Percentiles rank a stretch among this genome's conserved stretches.
phyloP scores from a whole-genome alignment of 1,139 yeast genomes.

The Pichia sp. region DNA sequence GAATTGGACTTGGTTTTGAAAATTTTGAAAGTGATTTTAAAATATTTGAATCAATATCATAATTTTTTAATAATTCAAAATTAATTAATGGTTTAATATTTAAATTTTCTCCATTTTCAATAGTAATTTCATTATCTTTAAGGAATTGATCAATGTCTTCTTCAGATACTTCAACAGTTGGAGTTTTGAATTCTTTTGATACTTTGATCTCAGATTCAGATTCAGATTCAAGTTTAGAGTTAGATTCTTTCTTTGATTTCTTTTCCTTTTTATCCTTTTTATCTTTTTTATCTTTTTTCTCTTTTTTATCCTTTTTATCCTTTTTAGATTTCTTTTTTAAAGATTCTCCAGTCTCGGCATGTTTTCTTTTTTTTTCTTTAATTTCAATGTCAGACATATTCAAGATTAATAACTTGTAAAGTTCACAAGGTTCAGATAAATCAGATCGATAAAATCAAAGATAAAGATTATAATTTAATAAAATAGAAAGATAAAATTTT shows the following conservation, averaged over 20 bases:
- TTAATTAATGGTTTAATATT: slow-evolving; percentile 63
- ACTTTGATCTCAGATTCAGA: slow-evolving; percentile 25
- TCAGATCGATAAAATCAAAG: too few species aligned
- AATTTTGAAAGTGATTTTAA: slow-evolving; percentile 56
- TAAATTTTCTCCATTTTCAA: slow-evolving; percentile 58
- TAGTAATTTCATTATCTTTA: slow-evolving; percentile 66
- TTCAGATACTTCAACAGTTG: slow-evolving; percentile 36
- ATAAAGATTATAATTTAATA: too few species aligned
- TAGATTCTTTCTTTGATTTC: slow-evolving; percentile 31
- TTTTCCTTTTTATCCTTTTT: slow-evolving; percentile 37
- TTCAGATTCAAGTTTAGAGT: slow-evolving; percentile 28
- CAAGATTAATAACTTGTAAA: too few species aligned
- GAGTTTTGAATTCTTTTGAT: slow-evolving; percentile 36
- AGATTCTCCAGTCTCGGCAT: slow-evolving; percentile 26
- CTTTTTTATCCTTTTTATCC: slow-evolving; percentile 35
- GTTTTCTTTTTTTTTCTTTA: slow-evolving; percentile 42
- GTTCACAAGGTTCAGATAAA: too few species aligned
- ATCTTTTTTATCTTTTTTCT: slow-evolving; percentile 34
- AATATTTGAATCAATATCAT: slow-evolving; percentile 47
- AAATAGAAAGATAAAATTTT: too few species aligned
- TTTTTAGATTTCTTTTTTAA: slow-evolving; percentile 35
- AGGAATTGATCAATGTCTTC: slow-evolving; percentile 57
- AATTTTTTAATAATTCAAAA: slow-evolving; percentile 49
- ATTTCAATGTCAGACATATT: slow-evolving; percentile 13
- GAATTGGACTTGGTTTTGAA: slow-evolving; percentile 93